These are phyloP conservation scores for Populus tomentosa DNA, from an alignment of 441 rosid species.

Conservation along the genomic window DNA sequence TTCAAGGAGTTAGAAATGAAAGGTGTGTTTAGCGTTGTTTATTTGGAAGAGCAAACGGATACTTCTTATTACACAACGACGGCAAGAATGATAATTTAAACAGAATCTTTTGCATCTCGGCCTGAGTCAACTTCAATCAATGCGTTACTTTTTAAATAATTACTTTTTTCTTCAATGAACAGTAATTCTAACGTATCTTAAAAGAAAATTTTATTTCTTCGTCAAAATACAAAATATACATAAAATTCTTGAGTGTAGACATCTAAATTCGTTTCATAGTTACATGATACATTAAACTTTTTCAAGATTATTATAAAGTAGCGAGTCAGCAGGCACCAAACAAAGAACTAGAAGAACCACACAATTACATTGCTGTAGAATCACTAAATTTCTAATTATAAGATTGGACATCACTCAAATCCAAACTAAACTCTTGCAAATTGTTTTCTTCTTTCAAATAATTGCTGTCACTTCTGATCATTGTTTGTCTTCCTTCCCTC, in stretches of 20 bases:
- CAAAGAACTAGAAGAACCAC: too few species aligned
- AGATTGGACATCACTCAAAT: background rate
- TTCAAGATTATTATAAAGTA: background rate
- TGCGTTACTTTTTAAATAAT: background rate
- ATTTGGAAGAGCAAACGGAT: background rate
- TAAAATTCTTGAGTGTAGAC: too few species aligned
- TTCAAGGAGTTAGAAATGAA: background rate
- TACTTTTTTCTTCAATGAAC: background rate
- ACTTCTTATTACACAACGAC: background rate
- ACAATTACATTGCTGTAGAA: background rate
- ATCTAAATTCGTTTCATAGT: too few species aligned
- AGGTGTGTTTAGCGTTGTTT: background rate
- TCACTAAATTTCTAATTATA: background rate
- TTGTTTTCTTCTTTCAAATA: background rate
- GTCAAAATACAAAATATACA: too few species aligned
- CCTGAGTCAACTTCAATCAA: background rate
- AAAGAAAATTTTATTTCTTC: too few species aligned
- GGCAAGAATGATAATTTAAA: background rate
- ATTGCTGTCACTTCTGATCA: background rate
- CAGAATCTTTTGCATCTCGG: background rate
- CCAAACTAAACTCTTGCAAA: background rate
- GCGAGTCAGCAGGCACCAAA: too few species aligned
- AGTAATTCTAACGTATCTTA: too few species aligned
- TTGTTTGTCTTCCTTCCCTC: background rate
- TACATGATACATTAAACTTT: background rate